A percentile compares a stretch with the other conserved stretches of the same genome.
Evolutionary conservation across 192 early-diverging fungal genomes (phyloP).

Genomic region (Mortierella alpina): DNA sequence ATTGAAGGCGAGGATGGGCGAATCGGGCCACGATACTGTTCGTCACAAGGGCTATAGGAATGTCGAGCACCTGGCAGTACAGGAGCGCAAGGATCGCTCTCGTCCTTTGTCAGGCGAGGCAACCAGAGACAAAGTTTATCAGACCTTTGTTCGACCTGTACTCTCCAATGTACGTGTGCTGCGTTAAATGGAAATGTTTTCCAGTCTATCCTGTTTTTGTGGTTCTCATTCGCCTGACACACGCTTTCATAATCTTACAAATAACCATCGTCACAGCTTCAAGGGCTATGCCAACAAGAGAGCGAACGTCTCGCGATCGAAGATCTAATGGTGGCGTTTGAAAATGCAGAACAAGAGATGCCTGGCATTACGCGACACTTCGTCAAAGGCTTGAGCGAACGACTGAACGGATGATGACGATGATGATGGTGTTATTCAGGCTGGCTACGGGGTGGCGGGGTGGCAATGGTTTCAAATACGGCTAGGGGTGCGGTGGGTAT

Average conservation of each 20-base stretch:
- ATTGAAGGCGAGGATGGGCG: conserved; percentile 12
- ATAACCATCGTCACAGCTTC: conserved; percentile 10
- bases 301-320: conserved; percentile 44
- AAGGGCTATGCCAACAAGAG: conserved; percentile 30
- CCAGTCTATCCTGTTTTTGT: background rate
- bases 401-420: conserved; percentile 29
- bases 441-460: background rate
- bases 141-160: conserved; percentile 43
- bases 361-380: conserved; percentile 41
- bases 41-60: conserved; percentile 10
- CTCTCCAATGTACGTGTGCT: conserved; percentile 24
- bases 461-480: background rate
- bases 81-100: conserved; percentile 13
- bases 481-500: no score
- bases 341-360: conserved; percentile 48
- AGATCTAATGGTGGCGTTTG: conserved; percentile 36
- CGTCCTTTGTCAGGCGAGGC: conserved; percentile 9
- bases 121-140: conserved; percentile 43
- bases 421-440: background rate
- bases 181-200: background rate
- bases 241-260: background rate
- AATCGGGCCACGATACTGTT: conserved; percentile 41
- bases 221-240: background rate
- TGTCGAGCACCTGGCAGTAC: conserved; percentile 30
- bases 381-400: conserved; percentile 47